These are phyloP conservation scores for Citrus maxima DNA, from an alignment of 345 rosid genomes.

Conservation along the genomic window DNA sequence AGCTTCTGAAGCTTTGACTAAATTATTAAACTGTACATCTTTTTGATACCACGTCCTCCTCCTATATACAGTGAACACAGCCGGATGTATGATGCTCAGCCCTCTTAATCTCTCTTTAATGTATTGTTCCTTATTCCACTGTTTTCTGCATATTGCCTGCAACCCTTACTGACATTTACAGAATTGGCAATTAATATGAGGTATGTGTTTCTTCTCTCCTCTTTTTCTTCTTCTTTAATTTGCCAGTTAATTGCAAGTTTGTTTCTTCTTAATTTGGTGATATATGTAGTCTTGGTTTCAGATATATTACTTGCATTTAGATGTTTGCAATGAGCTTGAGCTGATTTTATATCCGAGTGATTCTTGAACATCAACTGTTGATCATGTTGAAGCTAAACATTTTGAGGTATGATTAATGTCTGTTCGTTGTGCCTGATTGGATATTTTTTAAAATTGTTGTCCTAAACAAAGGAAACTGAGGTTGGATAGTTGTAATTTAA, in stretches of 20 bases:
- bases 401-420: not conserved
- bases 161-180: not conserved
- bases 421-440: not conserved
- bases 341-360: not conserved
- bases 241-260: too few species aligned
- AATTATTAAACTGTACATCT: not conserved
- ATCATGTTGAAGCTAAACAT: not conserved
- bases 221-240: too few species aligned
- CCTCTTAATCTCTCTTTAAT: not conserved
- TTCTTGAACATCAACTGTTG: too few species aligned
- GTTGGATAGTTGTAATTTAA: too few species aligned
- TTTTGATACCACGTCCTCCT: too few species aligned
- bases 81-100: not conserved
- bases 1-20: not conserved
- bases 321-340: not conserved
- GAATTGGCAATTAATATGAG: constrained; percentile 5
- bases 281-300: not conserved
- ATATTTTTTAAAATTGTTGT: too few species aligned
- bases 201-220: constrained; percentile 14
- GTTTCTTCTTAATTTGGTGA: too few species aligned
- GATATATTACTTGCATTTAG: not conserved
- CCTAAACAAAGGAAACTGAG: too few species aligned
- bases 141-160: not conserved
- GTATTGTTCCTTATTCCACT: too few species aligned
- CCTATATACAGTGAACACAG: not conserved